These are phyloP conservation scores for Aquilaria malaccensis DNA, from an alignment of 345 rosid species.

Conservation along the genomic window DNA sequence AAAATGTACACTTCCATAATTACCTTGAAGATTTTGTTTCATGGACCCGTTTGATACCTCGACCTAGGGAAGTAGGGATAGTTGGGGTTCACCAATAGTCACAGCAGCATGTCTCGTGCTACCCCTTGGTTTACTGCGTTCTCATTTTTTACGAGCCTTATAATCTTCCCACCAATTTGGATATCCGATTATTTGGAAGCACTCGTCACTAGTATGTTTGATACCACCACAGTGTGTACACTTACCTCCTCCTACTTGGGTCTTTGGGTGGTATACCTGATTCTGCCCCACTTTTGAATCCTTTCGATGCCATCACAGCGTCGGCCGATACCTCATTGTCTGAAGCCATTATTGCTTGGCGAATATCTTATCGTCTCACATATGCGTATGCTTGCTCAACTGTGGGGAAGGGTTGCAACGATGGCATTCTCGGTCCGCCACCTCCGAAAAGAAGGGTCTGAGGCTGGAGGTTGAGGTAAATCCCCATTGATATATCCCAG, in stretches of 20 bases:
- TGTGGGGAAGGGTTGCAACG: neutral
- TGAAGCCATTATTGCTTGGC: neutral
- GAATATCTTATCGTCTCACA: neutral
- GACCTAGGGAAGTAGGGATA: neutral
- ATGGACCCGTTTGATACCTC: no score
- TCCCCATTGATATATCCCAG: neutral
- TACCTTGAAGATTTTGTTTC: neutral
- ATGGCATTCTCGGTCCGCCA: neutral
- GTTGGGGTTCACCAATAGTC: neutral
- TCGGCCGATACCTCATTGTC: neutral
- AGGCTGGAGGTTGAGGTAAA: neutral
- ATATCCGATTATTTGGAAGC: conserved; percentile 8
- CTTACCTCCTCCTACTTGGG: neutral
- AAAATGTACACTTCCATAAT: neutral
- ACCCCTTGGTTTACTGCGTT: neutral
- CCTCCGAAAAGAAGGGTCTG: neutral
- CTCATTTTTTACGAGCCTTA: neutral
- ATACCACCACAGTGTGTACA: conserved; percentile 5
- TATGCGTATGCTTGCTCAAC: neutral
- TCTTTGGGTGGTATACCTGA: neutral
- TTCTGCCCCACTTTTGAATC: neutral
- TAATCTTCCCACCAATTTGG: conserved; percentile 13
- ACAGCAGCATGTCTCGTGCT: neutral
- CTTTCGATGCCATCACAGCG: neutral
- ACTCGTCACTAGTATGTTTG: conserved; percentile 1